Conservation (phyloP, 2,329 filamentous ascomycete genomes). For the Ploettnerulaceae sp. region DNA sequence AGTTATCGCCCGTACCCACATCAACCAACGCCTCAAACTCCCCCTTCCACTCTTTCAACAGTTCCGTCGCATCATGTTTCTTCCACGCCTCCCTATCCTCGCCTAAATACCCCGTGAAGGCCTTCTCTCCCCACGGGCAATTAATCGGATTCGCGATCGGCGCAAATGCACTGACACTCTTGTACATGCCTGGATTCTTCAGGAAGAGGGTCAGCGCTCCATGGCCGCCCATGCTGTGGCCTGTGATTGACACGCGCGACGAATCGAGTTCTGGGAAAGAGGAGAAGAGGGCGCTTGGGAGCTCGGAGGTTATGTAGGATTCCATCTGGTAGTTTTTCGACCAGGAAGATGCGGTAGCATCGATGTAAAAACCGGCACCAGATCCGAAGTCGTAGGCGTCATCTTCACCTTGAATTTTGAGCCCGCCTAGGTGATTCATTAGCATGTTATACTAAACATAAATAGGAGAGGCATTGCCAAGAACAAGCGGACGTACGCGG, state of each 20-base stretch:
- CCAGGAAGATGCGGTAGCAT: conserved; percentile 75
- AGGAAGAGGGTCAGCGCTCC: conserved; percentile 89
- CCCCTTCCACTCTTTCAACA: conserved; percentile 69
- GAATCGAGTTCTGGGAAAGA: conserved; percentile 69
- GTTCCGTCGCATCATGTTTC: conserved; percentile 86
- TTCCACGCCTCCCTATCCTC: conserved; percentile 73
- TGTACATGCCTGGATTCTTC: conserved; percentile 86
- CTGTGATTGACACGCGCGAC: conserved; percentile 72
- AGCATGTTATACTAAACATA: too few relatives aligned
- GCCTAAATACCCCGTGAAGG: conserved; percentile 87
- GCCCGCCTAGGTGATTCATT: conserved; percentile 51
- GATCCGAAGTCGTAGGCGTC: conserved; percentile 88
- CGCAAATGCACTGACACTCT: conserved; percentile 83
- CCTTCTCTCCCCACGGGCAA: conserved; percentile 94
- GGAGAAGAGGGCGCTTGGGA: conserved; percentile 71
- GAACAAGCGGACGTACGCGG: conserved; percentile 71
- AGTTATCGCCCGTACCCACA: conserved; percentile 90
- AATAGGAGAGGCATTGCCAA: too few relatives aligned
- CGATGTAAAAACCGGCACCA: conserved; percentile 91
- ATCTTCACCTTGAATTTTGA: conserved; percentile 76
- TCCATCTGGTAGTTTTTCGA: conserved; percentile 86
- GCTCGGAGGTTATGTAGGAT: conserved; percentile 81
- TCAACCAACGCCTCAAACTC: conserved; percentile 78
- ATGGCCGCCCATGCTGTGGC: conserved; percentile 97
- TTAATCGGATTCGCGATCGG: conserved; percentile 82